A percentile compares a stretch with the other conserved stretches of the same genome.
phyloP scores from a whole-genome alignment of 73 alveolate species.

The Loxodes magnus region DNA sequence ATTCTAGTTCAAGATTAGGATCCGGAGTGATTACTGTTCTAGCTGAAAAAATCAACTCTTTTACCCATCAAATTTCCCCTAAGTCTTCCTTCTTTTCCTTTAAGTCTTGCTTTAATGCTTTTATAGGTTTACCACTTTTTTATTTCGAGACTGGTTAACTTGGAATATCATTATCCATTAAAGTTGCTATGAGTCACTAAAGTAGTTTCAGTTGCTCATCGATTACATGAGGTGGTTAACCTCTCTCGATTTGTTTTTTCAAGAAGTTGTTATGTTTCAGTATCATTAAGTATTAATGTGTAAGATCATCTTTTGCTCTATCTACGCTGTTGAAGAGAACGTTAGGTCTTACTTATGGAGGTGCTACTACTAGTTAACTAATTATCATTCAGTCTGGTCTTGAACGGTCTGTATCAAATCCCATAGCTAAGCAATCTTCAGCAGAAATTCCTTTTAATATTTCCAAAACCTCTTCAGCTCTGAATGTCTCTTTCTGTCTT shows the following conservation, averaged over 20 bases:
- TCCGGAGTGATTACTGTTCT: constrained; percentile 99
- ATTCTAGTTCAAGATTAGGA: constrained; percentile 96
- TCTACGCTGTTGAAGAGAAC: constrained; percentile 55
- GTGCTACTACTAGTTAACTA: constrained; percentile 80
- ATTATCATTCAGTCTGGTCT: constrained; percentile 86
- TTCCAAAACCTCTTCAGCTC: constrained; percentile 57
- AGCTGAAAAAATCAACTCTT: constrained; percentile 99
- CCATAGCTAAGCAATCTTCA: constrained; percentile 54
- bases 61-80: constrained; percentile 99
- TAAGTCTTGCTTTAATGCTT: constrained; percentile 51
- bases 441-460: constrained; percentile 46
- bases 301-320: constrained; percentile 87
- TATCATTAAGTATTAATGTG: constrained; percentile 75
- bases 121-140: constrained; percentile 82
- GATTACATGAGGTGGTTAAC: constrained; percentile 45
- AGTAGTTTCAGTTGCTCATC: constrained; percentile 46
- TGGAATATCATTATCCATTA: constrained; percentile 85
- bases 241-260: constrained; percentile 20
- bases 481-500: constrained; percentile 35
- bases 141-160: constrained; percentile 62
- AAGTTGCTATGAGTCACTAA: constrained; percentile 86
- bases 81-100: constrained; percentile 99
- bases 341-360: constrained; percentile 92
- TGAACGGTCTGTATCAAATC: constrained; percentile 65
- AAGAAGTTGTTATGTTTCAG: constrained; percentile 53